Percentiles rank a stretch among this genome's conserved stretches.
Conservation (phyloP, 2,329 filamentous ascomycete genomes). For the Neospermospora avenae region DNA sequence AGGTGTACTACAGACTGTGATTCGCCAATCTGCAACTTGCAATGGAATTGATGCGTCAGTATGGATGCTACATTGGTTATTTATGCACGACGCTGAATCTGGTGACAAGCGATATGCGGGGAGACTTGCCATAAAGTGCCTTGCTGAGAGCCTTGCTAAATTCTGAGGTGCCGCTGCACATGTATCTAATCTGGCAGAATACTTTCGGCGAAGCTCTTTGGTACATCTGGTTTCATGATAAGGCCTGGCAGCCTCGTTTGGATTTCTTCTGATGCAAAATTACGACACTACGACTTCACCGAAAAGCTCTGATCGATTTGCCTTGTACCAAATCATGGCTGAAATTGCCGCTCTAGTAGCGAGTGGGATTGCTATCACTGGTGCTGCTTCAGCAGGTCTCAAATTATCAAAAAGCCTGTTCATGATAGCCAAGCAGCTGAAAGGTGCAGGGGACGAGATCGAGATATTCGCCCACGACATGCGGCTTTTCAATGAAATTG, state of each 20-base stretch:
- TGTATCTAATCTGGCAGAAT: neutral
- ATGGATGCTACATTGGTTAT: neutral
- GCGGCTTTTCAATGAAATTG: too few relatives aligned
- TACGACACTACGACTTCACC: too few relatives aligned
- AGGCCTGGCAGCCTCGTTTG: neutral
- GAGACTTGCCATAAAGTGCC: neutral
- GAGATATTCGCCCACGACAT: too few relatives aligned
- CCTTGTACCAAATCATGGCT: neutral
- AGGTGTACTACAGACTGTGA: too few relatives aligned
- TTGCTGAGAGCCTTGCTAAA: neutral
- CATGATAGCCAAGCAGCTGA: neutral
- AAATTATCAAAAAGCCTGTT: too few relatives aligned
- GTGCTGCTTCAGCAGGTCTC: too few relatives aligned
- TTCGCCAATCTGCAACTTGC: neutral
- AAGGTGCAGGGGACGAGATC: neutral
- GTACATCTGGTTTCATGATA: neutral
- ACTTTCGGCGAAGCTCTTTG: neutral
- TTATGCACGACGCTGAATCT: neutral
- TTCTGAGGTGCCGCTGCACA: neutral
- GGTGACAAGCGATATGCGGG: neutral
- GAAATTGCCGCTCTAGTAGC: neutral
- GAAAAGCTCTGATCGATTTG: too few relatives aligned
- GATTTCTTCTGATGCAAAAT: too few relatives aligned
- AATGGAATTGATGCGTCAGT: neutral
- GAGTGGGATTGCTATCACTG: neutral